Evolutionary conservation across 768 basidiomycete species (phyloP).

Genomic region (Boletus subparvulus): DNA sequence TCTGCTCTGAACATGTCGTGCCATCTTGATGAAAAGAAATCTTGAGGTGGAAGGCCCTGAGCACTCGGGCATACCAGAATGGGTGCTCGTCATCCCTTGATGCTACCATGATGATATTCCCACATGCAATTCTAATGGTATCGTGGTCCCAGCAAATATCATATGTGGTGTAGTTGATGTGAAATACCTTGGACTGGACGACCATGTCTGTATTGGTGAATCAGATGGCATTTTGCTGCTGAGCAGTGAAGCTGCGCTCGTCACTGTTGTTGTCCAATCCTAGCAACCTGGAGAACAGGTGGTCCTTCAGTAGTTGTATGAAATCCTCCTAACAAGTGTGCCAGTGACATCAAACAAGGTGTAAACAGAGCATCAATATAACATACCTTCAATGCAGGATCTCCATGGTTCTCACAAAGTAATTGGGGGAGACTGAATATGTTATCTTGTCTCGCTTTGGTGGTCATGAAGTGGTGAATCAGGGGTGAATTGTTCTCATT

Average conservation of each 20-base stretch:
- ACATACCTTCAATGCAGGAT: conserved; percentile 9
- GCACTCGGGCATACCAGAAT: conserved; percentile 5
- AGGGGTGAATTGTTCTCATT: background rate
- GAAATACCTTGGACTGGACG: background rate
- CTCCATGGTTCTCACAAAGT: conserved; percentile 2
- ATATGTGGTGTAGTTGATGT: conserved; percentile 18
- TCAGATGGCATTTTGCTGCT: background rate
- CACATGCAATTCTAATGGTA: background rate
- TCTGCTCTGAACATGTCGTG: background rate
- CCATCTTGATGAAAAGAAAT: background rate
- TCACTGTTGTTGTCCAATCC: background rate
- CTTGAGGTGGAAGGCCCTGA: background rate
- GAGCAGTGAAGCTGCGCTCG: conserved; percentile 4
- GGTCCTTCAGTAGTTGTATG: background rate
- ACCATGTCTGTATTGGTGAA: background rate
- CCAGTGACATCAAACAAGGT: background rate
- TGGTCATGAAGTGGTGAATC: conserved; percentile 2
- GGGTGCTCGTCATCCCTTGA: conserved; percentile 10
- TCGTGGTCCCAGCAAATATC: conserved; percentile 15
- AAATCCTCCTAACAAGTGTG: background rate
- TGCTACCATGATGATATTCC: conserved; percentile 11
- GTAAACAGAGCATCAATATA: too few relatives aligned
- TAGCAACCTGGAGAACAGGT: background rate
- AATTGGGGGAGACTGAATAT: background rate
- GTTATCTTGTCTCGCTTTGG: background rate